Conservation (phyloP, 2,329 filamentous ascomycete species). For the Chrysoporthe cubensis region DNA sequence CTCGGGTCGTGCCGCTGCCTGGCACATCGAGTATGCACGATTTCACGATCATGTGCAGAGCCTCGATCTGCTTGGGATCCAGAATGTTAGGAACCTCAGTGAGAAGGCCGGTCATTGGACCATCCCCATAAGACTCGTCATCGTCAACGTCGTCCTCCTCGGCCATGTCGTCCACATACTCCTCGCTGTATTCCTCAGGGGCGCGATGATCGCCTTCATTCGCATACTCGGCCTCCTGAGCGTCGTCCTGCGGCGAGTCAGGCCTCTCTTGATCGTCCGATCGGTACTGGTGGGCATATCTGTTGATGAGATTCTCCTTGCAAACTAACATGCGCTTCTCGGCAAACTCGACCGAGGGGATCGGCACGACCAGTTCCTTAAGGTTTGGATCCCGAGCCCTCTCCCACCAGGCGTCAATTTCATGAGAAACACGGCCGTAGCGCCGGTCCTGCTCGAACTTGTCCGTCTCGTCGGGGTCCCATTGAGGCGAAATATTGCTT, state of each 20-base stretch:
- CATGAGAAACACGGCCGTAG: slow-evolving; percentile 65
- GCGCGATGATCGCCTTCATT: slow-evolving; percentile 41
- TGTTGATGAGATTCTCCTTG: slow-evolving; percentile 61
- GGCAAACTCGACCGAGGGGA: slow-evolving; percentile 65
- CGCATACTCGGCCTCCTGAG: slow-evolving; percentile 44
- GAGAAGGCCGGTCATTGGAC: slow-evolving; percentile 79
- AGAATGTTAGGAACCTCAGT: slow-evolving; percentile 95
- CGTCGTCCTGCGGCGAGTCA: slow-evolving; percentile 40
- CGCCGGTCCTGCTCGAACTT: slow-evolving; percentile 62
- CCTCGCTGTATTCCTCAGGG: slow-evolving; percentile 37
- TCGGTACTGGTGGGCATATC: slow-evolving; percentile 53
- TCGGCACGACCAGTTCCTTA: slow-evolving; percentile 60
- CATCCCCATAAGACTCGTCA: slow-evolving; percentile 78
- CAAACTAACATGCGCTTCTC: slow-evolving; percentile 61
- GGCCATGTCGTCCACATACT: slow-evolving; percentile 52
- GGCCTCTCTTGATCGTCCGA: slow-evolving; percentile 45
- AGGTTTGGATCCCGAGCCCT: slow-evolving; percentile 63
- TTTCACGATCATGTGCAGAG: slow-evolving; percentile 96
- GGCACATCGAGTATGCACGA: slow-evolving; percentile 87
- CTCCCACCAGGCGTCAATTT: slow-evolving; percentile 69
- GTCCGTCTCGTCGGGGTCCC: slow-evolving; percentile 55
- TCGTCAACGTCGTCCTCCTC: slow-evolving; percentile 73
- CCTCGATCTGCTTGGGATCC: slow-evolving; percentile 93
- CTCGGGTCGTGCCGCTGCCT: slow-evolving; percentile 68
- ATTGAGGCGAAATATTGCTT: slow-evolving; percentile 49